phyloP scores from a whole-genome alignment of 495 filamentous ascomycete genomes.

The Aspergillus sclerotioniger region DNA sequence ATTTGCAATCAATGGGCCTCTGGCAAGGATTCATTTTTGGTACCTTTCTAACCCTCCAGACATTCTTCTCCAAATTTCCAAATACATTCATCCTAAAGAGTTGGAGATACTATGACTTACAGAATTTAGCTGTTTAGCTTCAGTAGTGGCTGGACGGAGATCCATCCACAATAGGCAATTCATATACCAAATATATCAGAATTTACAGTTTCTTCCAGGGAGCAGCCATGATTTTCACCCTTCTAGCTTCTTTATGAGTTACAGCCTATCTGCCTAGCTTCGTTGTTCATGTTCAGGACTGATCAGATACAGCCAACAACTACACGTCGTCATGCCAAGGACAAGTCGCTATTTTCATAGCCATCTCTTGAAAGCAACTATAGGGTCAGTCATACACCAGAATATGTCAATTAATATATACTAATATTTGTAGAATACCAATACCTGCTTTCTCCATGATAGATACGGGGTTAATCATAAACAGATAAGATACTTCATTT shows the following conservation, averaged over 20 bases:
- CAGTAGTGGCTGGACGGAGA: neutral
- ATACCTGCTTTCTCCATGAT: neutral
- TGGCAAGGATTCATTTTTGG: neutral
- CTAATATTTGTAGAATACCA: neutral
- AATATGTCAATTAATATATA: neutral
- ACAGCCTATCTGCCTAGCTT: neutral
- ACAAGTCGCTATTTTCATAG: conserved; percentile 4
- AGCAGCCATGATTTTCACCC: neutral
- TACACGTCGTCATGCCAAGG: neutral
- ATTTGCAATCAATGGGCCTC: neutral
- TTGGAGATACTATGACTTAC: neutral
- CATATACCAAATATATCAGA: neutral
- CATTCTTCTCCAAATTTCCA: conserved; percentile 2
- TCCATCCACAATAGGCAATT: neutral
- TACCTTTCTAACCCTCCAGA: neutral
- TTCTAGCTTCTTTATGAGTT: neutral
- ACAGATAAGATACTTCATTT: neutral
- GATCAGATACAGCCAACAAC: neutral
- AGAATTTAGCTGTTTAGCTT: neutral
- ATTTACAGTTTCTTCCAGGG: neutral
- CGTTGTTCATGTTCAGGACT: neutral
- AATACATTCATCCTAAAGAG: neutral
- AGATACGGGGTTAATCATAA: neutral
- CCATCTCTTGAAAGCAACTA: neutral
- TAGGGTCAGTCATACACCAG: neutral